Evolutionary conservation across 805 yeast genomes (phyloP).

Genomic region (Pichia membranifaciens): DNA sequence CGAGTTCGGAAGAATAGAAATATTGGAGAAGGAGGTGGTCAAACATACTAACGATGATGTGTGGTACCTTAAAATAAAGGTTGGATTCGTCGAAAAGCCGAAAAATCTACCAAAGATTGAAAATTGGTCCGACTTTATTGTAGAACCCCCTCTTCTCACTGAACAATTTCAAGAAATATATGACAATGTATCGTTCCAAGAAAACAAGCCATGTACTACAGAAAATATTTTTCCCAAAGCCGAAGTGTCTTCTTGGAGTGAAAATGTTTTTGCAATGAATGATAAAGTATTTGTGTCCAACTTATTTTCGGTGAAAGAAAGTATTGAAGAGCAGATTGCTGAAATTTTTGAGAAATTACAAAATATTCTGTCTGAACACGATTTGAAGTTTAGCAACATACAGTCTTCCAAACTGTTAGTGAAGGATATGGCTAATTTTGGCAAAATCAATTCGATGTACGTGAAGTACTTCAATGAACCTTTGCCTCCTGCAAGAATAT

Average conservation of each 20-base stretch:
- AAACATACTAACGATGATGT: conserved; percentile 62
- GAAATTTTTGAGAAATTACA: conserved; percentile 45
- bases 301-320: conserved; percentile 27
- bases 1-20: conserved; percentile 41
- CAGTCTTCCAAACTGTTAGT: conserved; percentile 58
- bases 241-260: conserved; percentile 5
- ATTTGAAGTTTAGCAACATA: conserved; percentile 40
- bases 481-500: conserved; percentile 84
- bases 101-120: background rate
- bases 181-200: conserved; percentile 1
- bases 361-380: conserved; percentile 27
- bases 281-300: conserved; percentile 40
- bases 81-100: conserved; percentile 34
- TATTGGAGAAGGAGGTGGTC: conserved; percentile 36
- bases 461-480: conserved; percentile 47
- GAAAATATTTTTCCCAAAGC: no score
- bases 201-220: background rate
- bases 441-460: conserved; percentile 56
- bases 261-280: conserved; percentile 20
- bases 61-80: conserved; percentile 54
- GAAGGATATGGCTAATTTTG: conserved; percentile 59
- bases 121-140: conserved; percentile 16
- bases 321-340: conserved; percentile 39
- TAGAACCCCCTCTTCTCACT: conserved; percentile 36
- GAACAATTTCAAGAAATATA: conserved; percentile 32